phyloP scores from a whole-genome alignment of 164 flowering plant genomes.

The Piper longum region DNA sequence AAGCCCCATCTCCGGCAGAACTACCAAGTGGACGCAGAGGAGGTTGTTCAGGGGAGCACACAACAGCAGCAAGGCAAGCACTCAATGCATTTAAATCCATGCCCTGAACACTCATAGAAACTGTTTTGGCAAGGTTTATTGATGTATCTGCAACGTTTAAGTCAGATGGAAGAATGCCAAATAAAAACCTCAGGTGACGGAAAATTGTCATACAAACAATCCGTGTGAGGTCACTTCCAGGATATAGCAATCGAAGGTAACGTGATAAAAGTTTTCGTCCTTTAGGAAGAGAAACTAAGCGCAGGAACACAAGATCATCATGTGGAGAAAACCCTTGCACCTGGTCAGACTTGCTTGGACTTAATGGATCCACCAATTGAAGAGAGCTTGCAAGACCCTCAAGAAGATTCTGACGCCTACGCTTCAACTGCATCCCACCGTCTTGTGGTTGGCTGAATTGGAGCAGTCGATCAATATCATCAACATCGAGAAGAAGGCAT shows the following conservation, averaged over 20 bases:
- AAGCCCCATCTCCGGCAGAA: constrained; percentile 79
- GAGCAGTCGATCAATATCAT: constrained; percentile 74
- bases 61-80: constrained; percentile 89
- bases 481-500: constrained; percentile 75
- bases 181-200: constrained; percentile 80
- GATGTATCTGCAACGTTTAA: constrained; percentile 43
- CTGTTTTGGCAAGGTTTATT: constrained; percentile 36
- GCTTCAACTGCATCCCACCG: constrained; percentile 61
- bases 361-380: constrained; percentile 80
- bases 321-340: constrained; percentile 30
- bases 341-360: constrained; percentile 30
- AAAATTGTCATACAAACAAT: constrained; percentile 88
- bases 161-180: constrained; percentile 64
- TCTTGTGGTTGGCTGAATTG: constrained; percentile 67
- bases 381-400: constrained; percentile 86
- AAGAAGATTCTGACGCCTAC: constrained; percentile 48
- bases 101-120: constrained; percentile 35
- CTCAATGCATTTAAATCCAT: constrained; percentile 85
- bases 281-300: constrained; percentile 78
- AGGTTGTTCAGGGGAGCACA: constrained; percentile 85
- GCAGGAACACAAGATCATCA: constrained; percentile 74
- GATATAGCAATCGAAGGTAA: constrained; percentile 56
- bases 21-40: constrained; percentile 92
- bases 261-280: constrained; percentile 66
- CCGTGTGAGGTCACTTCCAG: constrained; percentile 63